Evolutionary conservation across 768 basidiomycete species (phyloP).

Genomic region (Trametes elegans): DNA sequence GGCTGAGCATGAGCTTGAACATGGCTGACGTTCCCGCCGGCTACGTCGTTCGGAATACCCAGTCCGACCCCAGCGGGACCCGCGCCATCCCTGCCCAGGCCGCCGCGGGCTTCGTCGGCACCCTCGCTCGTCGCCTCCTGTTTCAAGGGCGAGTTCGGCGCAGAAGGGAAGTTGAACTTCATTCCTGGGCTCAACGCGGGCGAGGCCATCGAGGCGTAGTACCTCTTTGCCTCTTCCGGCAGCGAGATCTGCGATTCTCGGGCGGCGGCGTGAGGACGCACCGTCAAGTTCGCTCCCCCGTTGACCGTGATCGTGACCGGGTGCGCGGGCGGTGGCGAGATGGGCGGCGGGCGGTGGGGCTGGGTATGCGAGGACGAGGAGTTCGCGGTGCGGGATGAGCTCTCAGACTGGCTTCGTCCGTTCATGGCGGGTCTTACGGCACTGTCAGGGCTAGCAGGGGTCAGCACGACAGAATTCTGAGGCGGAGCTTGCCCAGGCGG

Average conservation of each 20-base stretch:
- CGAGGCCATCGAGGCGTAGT: slow-evolving; percentile 64
- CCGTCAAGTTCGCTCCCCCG: slow-evolving; percentile 17
- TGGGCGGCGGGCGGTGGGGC: slow-evolving; percentile 6
- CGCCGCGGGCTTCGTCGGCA: background rate
- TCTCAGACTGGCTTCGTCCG: background rate
- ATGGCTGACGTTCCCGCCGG: background rate
- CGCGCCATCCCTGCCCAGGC: background rate
- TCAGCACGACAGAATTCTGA: slow-evolving; percentile 11
- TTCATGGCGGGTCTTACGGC: slow-evolving; percentile 3
- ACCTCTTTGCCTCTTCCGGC: slow-evolving; percentile 75
- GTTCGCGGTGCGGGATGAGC: background rate
- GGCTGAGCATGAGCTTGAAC: background rate
- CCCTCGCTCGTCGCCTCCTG: slow-evolving; percentile 14
- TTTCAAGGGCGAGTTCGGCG: slow-evolving; percentile 17
- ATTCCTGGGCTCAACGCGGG: slow-evolving; percentile 50
- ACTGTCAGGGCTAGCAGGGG: slow-evolving; percentile 15
- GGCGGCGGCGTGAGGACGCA: slow-evolving; percentile 36
- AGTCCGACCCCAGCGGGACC: background rate
- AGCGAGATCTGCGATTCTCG: slow-evolving; percentile 69
- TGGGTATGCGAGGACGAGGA: background rate
- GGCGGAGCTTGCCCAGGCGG: background rate
- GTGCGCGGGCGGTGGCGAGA: slow-evolving; percentile 10
- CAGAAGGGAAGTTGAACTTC: slow-evolving; percentile 17
- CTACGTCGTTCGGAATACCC: background rate
- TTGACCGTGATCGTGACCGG: slow-evolving; percentile 28